A percentile compares a stretch with the other conserved stretches of the same genome.
Conservation (phyloP, 208 protist genomes). For the Acanthamoeba royreba region DNA sequence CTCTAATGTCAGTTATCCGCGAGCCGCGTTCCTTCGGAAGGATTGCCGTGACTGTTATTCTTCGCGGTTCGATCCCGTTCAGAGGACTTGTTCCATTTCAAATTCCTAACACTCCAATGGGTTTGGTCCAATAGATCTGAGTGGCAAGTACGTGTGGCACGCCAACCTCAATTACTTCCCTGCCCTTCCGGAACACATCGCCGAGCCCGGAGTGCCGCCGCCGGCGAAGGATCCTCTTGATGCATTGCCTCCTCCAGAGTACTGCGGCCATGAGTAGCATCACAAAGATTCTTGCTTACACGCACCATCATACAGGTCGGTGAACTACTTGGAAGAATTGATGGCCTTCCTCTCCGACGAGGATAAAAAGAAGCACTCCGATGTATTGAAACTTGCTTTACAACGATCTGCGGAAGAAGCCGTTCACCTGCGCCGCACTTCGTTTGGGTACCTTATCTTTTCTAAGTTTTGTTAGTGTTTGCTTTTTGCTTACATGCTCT, state of each 20-base stretch:
- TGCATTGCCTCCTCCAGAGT: not conserved
- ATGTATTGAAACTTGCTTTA: not conserved
- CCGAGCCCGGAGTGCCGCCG: not conserved
- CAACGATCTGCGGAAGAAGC: not conserved
- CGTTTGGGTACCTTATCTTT: not conserved
- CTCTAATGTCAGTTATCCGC: not conserved
- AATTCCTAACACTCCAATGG: too few relatives aligned
- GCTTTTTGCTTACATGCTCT: not conserved
- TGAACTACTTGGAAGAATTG: constrained; percentile 20
- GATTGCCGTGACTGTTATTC: not conserved
- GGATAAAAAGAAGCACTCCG: not conserved
- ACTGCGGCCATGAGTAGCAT: not conserved
- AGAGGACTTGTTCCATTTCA: not conserved
- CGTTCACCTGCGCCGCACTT: not conserved
- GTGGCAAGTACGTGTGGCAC: constrained; percentile 11
- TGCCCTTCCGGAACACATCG: not conserved
- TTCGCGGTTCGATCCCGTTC: not conserved
- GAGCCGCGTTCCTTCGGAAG: not conserved
- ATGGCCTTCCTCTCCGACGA: not conserved
- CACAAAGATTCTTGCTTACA: too few relatives aligned
- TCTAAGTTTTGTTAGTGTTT: not conserved
- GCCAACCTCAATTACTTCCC: constrained; percentile 33
- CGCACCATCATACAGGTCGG: not conserved
- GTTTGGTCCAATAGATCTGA: not conserved
- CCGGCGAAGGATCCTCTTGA: constrained; percentile 21